Evolutionary conservation across 2,329 filamentous ascomycete species (phyloP).

Genomic region (Sordariomycetes sp.): DNA sequence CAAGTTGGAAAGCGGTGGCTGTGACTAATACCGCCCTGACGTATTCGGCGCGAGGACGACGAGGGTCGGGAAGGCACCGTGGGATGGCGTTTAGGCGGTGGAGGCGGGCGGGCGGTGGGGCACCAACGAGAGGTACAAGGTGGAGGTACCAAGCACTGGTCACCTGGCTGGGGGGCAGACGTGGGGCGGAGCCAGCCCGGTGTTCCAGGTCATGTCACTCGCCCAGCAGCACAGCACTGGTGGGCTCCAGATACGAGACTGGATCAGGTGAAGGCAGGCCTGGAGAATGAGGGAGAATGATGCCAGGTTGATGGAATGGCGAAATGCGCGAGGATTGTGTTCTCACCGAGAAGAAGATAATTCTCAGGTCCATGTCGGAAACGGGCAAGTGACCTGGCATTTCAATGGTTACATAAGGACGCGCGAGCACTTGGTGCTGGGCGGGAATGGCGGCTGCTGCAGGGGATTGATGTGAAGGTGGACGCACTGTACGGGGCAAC

Average conservation of each 20-base stretch:
- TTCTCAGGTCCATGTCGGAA: neutral
- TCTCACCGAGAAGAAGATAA: neutral
- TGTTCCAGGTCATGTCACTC: neutral
- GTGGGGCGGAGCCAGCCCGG: neutral
- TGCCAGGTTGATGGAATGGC: neutral
- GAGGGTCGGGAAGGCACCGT: neutral
- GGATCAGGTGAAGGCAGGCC: neutral
- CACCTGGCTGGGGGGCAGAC: slow-evolving; percentile 1
- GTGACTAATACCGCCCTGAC: slow-evolving; percentile 5
- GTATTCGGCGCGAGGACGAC: neutral
- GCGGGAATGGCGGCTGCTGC: neutral
- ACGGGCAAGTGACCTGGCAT: neutral
- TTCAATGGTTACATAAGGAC: no score
- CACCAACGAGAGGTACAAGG: neutral
- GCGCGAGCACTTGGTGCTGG: neutral
- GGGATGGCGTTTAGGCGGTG: slow-evolving; percentile 1
- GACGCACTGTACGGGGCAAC: neutral
- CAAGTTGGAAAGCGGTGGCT: neutral
- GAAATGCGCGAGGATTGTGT: neutral
- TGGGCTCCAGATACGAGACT: neutral
- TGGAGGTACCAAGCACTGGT: slow-evolving; percentile 3
- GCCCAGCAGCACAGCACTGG: neutral
- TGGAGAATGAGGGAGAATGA: neutral
- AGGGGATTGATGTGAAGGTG: neutral
- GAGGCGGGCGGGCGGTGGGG: neutral